phyloP scores from a whole-genome alignment of 805 yeast species.

The Schizosaccharomyces osmophilus region DNA sequence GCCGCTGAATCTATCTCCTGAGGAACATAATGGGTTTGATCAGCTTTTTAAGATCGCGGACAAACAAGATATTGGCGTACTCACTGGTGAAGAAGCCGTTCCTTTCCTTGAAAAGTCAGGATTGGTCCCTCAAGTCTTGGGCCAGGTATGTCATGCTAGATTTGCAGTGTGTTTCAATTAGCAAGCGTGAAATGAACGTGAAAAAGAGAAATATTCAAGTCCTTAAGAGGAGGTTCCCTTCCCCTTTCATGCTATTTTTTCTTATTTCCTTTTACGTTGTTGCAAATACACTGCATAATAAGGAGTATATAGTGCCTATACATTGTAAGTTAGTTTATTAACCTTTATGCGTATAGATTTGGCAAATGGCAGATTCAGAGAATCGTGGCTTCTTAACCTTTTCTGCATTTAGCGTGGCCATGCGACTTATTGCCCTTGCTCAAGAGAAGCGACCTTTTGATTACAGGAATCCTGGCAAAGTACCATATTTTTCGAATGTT shows the following conservation, averaged over 20 bases:
- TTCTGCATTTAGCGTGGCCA: slow-evolving; percentile 57
- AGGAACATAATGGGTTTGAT: slow-evolving; percentile 54
- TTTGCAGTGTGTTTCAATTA: slow-evolving; percentile 11
- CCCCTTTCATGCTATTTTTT: neutral
- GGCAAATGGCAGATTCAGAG: slow-evolving; percentile 83
- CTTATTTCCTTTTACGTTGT: neutral
- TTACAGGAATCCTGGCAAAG: neutral
- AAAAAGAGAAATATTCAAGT: no score
- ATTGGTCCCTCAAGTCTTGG: slow-evolving; percentile 48
- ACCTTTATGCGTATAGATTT: slow-evolving; percentile 20
- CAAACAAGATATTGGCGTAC: slow-evolving; percentile 49
- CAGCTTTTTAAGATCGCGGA: slow-evolving; percentile 59
- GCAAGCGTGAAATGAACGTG: no score
- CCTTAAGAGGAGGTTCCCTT: no score
- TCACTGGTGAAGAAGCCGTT: slow-evolving; percentile 72
- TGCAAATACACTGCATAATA: no score
- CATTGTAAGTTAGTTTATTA: neutral
- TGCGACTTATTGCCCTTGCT: slow-evolving; percentile 71
- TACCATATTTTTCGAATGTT: neutral
- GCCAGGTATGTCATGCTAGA: slow-evolving; percentile 17
- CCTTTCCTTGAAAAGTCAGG: slow-evolving; percentile 68
- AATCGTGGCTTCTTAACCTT: slow-evolving; percentile 67
- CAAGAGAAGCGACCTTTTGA: slow-evolving; percentile 19
- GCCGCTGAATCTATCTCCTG: slow-evolving; percentile 20
- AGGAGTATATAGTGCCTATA: no score